A percentile compares a stretch with the other conserved stretches of the same genome.
Conservation (phyloP, 2,329 filamentous ascomycete species). For the Cryphonectria naterciae region DNA sequence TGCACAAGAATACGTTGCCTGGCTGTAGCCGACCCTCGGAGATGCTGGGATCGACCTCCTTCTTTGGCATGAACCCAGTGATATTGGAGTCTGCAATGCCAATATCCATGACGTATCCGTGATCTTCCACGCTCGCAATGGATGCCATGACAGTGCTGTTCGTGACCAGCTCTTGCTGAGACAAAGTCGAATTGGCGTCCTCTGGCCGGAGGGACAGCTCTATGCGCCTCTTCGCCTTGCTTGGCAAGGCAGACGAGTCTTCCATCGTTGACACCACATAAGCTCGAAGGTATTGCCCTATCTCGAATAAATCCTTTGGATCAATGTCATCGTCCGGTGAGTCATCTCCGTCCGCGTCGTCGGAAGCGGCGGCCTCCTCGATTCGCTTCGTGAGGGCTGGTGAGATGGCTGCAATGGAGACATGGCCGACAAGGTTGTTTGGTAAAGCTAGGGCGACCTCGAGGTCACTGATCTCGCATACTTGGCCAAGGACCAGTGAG, state of each 20-base stretch:
- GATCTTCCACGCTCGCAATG: slow-evolving; percentile 90
- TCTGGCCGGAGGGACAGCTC: slow-evolving; percentile 84
- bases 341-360: slow-evolving; percentile 59
- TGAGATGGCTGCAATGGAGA: slow-evolving; percentile 91
- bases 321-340: slow-evolving; percentile 65
- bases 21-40: slow-evolving; percentile 73
- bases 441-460: slow-evolving; percentile 83
- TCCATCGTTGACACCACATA: slow-evolving; percentile 80
- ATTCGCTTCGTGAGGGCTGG: slow-evolving; percentile 76
- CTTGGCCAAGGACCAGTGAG: slow-evolving; percentile 84
- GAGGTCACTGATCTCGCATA: slow-evolving; percentile 78
- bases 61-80: slow-evolving; percentile 83
- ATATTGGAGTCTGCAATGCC: slow-evolving; percentile 70
- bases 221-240: slow-evolving; percentile 77
- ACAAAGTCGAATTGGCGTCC: slow-evolving; percentile 76
- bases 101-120: slow-evolving; percentile 91
- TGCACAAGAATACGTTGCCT: slow-evolving; percentile 82
- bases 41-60: slow-evolving; percentile 72
- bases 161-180: slow-evolving; percentile 71
- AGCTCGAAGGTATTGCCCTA: slow-evolving; percentile 88
- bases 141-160: slow-evolving; percentile 85
- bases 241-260: slow-evolving; percentile 53
- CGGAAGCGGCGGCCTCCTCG: slow-evolving; percentile 65
- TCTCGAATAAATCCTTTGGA: slow-evolving; percentile 72
- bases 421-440: slow-evolving; percentile 89